These are phyloP conservation scores for Taxillus chinensis DNA, from an alignment of 164 flowering plant species.

Conservation along the genomic window DNA sequence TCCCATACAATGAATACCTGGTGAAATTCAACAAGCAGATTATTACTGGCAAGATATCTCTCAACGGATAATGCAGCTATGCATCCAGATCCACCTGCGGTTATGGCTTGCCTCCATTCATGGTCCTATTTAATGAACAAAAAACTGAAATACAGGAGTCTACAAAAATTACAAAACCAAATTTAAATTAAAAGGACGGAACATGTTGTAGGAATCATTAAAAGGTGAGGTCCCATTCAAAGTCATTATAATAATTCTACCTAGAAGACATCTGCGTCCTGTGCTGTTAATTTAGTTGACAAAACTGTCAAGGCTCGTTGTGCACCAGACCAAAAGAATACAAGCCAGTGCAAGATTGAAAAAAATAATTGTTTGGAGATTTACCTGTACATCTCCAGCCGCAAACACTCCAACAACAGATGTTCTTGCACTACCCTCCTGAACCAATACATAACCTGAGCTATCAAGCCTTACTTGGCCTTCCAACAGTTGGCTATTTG, in stretches of 20 bases:
- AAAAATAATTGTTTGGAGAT: neutral
- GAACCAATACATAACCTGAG: slow-evolving; percentile 76
- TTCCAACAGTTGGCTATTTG: slow-evolving; percentile 83
- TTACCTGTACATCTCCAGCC: slow-evolving; percentile 99
- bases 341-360: slow-evolving; percentile 2
- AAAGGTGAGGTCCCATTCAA: too few relatives aligned
- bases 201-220: too few relatives aligned
- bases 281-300: too few relatives aligned
- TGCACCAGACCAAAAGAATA: neutral
- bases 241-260: too few relatives aligned
- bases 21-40: slow-evolving; percentile 89
- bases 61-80: slow-evolving; percentile 94
- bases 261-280: too few relatives aligned
- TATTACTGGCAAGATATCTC: slow-evolving; percentile 74
- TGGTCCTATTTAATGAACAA: slow-evolving; percentile 50
- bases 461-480: slow-evolving; percentile 83
- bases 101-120: slow-evolving; percentile 99
- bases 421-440: slow-evolving; percentile 78
- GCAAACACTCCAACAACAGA: slow-evolving; percentile 94
- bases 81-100: slow-evolving; percentile 99
- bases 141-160: neutral
- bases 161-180: neutral
- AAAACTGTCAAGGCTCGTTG: too few relatives aligned
- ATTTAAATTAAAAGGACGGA: too few relatives aligned
- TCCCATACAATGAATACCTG: slow-evolving; percentile 47